These are phyloP conservation scores for Delonix regia DNA, from an alignment of 306 rosid genomes.

Conservation along the genomic window DNA sequence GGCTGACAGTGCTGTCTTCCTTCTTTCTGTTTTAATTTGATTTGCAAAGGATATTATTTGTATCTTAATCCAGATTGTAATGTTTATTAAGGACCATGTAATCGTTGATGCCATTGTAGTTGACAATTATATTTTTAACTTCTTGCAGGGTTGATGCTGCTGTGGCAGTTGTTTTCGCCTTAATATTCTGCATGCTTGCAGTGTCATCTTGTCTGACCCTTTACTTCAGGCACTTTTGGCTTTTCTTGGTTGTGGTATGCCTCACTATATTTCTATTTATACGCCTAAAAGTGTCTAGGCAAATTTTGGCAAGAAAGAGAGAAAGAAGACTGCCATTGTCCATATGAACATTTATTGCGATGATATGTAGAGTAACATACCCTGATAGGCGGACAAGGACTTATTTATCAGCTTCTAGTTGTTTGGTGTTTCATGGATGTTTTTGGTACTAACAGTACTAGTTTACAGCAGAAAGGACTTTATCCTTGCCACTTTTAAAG, in stretches of 20 bases:
- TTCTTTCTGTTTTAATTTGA: slow-evolving; percentile 9
- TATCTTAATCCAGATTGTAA: slow-evolving; percentile 6
- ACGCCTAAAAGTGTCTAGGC: slow-evolving; percentile 45
- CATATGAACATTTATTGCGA: slow-evolving; percentile 36
- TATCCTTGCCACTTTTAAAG: slow-evolving; percentile 21
- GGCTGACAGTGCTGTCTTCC: slow-evolving; percentile 9
- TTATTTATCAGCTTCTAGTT: slow-evolving; percentile 17
- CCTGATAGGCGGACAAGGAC: slow-evolving; percentile 17
- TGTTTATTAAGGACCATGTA: neutral
- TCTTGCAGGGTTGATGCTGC: slow-evolving; percentile 54
- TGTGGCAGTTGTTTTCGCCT: slow-evolving; percentile 45
- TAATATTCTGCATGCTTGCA: slow-evolving; percentile 38
- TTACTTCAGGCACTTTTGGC: slow-evolving; percentile 45
- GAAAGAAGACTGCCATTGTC: slow-evolving; percentile 55
- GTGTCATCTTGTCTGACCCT: slow-evolving; percentile 41
- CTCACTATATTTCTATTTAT: slow-evolving; percentile 37
- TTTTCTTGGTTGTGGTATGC: slow-evolving; percentile 39
- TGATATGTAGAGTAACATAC: slow-evolving; percentile 24
- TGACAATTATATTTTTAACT: slow-evolving; percentile 30
- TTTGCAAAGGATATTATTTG: slow-evolving; percentile 12
- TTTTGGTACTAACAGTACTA: slow-evolving; percentile 30
- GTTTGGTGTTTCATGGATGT: slow-evolving; percentile 31
- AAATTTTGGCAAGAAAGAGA: slow-evolving; percentile 47
- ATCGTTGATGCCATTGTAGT: slow-evolving; percentile 12
- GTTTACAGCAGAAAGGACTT: slow-evolving; percentile 1